phyloP scores from a whole-genome alignment of 225 moss, liverwort and hornwort species.

The Ulota crispa region DNA sequence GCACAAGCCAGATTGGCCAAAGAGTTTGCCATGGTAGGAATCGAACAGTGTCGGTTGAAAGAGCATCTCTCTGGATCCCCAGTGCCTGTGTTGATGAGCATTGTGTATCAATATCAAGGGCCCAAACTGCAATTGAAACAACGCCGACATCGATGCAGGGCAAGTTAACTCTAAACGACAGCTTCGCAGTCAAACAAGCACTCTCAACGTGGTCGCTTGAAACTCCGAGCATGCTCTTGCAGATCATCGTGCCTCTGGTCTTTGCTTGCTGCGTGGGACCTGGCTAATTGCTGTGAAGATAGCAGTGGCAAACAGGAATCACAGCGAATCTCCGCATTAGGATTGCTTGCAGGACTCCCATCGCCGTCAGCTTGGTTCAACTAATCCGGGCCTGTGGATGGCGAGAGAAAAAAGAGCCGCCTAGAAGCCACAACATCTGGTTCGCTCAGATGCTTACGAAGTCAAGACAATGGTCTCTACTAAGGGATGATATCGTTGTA shows the following conservation, averaged over 20 bases:
- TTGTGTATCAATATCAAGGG: not conserved
- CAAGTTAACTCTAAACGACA: slow-evolving; percentile 10
- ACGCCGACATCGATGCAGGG: not conserved
- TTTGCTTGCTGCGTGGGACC: slow-evolving; percentile 18
- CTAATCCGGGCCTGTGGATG: slow-evolving; percentile 23
- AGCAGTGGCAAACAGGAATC: slow-evolving; percentile 15
- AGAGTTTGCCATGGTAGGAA: not conserved
- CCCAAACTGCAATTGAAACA: not conserved
- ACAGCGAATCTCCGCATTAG: slow-evolving; percentile 29
- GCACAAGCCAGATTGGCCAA: slow-evolving; percentile 11
- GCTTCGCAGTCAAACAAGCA: slow-evolving; percentile 2
- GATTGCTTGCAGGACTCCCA: slow-evolving; percentile 27
- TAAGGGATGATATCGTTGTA: not conserved
- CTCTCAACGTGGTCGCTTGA: slow-evolving; percentile 9
- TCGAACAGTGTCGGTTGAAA: not conserved
- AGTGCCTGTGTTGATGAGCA: slow-evolving; percentile 2
- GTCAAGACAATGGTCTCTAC: slow-evolving; percentile 19
- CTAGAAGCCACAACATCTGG: slow-evolving; percentile 21
- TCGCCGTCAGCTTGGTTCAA: slow-evolving; percentile 11
- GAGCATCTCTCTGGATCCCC: not conserved
- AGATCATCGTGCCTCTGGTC: slow-evolving; percentile 20
- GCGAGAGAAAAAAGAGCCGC: slow-evolving; percentile 23
- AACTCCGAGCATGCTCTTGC: not conserved
- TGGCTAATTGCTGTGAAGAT: slow-evolving; percentile 16
- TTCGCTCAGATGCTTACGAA: not conserved